These are phyloP conservation scores for Spiromastix sp. DNA, from an alignment of 2,329 filamentous ascomycete species.

Conservation along the genomic window DNA sequence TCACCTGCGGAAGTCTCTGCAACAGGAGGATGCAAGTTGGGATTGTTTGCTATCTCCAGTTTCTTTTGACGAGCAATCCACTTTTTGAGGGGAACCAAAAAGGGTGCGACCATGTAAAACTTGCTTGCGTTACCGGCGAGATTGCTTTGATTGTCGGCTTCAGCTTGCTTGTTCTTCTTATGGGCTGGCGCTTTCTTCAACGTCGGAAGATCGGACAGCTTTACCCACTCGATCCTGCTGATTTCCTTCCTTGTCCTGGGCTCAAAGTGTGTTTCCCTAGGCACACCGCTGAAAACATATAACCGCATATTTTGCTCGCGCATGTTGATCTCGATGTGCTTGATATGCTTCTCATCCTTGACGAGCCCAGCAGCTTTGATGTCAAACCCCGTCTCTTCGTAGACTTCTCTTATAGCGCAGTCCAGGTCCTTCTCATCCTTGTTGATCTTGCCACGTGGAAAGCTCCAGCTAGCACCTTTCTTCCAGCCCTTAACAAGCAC, in stretches of 20 bases:
- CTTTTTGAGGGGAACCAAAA: slow-evolving; percentile 72
- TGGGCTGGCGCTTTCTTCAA: slow-evolving; percentile 64
- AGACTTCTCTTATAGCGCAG: slow-evolving; percentile 88
- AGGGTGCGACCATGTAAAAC: slow-evolving; percentile 97
- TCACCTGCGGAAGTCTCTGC: slow-evolving; percentile 40
- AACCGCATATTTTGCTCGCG: slow-evolving; percentile 85
- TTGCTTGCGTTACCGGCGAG: slow-evolving; percentile 64
- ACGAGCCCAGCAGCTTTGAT: slow-evolving; percentile 66
- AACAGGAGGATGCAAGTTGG: slow-evolving; percentile 33
- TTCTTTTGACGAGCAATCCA: slow-evolving; percentile 84
- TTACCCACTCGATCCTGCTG: slow-evolving; percentile 94
- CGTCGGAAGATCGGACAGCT: slow-evolving; percentile 74
- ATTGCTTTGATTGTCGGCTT: slow-evolving; percentile 3
- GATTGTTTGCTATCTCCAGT: slow-evolving; percentile 41
- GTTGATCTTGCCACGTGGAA: slow-evolving; percentile 94
- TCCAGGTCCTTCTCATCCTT: slow-evolving; percentile 90
- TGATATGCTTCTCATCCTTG: slow-evolving; percentile 58
- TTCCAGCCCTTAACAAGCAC: slow-evolving; percentile 97
- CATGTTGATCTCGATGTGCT: slow-evolving; percentile 82
- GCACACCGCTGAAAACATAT: slow-evolving; percentile 83
- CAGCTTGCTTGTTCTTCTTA: slow-evolving; percentile 18
- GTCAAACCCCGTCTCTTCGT: slow-evolving; percentile 92
- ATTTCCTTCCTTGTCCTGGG: slow-evolving; percentile 93
- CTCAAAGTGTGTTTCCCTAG: slow-evolving; percentile 78
- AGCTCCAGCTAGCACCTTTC: slow-evolving; percentile 92